phyloP scores from a whole-genome alignment of 352 stramenopile genomes.

The Globisporangium abappressorium region DNA sequence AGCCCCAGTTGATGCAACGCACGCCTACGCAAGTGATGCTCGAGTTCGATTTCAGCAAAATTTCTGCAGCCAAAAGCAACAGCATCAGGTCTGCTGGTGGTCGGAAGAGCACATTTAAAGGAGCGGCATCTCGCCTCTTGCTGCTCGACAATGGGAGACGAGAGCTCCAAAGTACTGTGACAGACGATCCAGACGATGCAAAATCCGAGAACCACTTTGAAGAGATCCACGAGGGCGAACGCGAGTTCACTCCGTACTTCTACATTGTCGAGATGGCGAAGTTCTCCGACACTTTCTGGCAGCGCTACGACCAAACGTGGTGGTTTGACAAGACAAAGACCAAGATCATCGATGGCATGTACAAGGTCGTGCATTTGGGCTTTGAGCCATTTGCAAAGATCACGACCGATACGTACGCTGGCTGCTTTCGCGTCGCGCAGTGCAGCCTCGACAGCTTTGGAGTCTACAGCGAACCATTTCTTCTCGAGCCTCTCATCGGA shows the following conservation, averaged over 20 bases:
- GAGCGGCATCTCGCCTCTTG: background rate
- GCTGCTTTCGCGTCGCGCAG: conserved; percentile 49
- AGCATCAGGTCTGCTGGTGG: background rate
- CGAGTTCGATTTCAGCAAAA: conserved; percentile 14
- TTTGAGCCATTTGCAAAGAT: conserved; percentile 37
- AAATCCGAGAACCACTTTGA: conserved; percentile 15
- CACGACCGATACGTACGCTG: conserved; percentile 49
- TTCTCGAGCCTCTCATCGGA: conserved; percentile 37
- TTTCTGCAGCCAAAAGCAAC: background rate
- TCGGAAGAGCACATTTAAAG: background rate
- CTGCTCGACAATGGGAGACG: background rate
- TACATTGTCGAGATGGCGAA: conserved; percentile 62
- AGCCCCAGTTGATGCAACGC: conserved; percentile 22
- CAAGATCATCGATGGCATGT: conserved; percentile 59
- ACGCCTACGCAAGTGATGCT: conserved; percentile 22
- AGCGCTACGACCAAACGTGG: conserved; percentile 72
- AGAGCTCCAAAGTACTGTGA: background rate
- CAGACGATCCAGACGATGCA: background rate
- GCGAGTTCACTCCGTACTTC: conserved; percentile 47
- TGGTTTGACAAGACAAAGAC: conserved; percentile 83
- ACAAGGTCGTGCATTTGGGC: conserved; percentile 48
- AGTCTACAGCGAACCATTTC: conserved; percentile 46
- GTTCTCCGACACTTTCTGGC: conserved; percentile 72
- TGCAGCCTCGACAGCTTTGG: conserved; percentile 53
- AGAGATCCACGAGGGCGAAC: conserved; percentile 31